Evolutionary conservation across 225 moss, liverwort and hornwort genomes (phyloP).

Genomic region (Sphagnum contortum): DNA sequence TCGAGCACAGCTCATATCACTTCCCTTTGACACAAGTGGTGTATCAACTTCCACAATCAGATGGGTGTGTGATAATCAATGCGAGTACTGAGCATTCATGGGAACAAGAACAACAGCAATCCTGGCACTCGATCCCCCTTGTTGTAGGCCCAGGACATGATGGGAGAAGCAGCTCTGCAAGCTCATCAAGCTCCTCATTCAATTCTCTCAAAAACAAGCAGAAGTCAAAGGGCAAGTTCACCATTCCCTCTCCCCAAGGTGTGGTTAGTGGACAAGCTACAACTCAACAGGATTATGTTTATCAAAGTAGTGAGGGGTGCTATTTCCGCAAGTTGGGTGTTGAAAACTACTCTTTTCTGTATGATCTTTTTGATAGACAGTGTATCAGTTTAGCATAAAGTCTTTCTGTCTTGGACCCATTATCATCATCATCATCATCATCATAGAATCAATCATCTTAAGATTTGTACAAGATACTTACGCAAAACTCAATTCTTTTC

Average conservation of each 20-base stretch:
- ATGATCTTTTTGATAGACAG: slow-evolving; percentile 30
- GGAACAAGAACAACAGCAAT: slow-evolving; percentile 16
- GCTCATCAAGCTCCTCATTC: slow-evolving; percentile 17
- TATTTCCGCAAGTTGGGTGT: slow-evolving; percentile 44
- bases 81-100: slow-evolving; percentile 39
- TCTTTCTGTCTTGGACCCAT: too few species aligned
- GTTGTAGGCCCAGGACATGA: too few species aligned
- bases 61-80: slow-evolving; percentile 21
- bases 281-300: slow-evolving; percentile 46
- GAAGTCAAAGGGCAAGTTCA: slow-evolving; percentile 32
- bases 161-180: too few species aligned
- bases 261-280: slow-evolving; percentile 42
- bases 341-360: slow-evolving; percentile 48
- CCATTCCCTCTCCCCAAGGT: slow-evolving; percentile 36
- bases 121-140: too few species aligned
- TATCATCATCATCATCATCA: too few species aligned
- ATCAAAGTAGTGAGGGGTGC: slow-evolving; percentile 62
- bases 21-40: slow-evolving; percentile 37
- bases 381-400: slow-evolving; percentile 24
- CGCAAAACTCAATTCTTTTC: too few species aligned
- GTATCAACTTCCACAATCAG: slow-evolving; percentile 14
- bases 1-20: slow-evolving; percentile 20
- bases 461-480: too few species aligned
- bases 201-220: slow-evolving; percentile 51
- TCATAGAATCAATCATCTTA: too few species aligned